Conservation (phyloP, 768 basidiomycete species). For the Naganishia friedmannii region DNA sequence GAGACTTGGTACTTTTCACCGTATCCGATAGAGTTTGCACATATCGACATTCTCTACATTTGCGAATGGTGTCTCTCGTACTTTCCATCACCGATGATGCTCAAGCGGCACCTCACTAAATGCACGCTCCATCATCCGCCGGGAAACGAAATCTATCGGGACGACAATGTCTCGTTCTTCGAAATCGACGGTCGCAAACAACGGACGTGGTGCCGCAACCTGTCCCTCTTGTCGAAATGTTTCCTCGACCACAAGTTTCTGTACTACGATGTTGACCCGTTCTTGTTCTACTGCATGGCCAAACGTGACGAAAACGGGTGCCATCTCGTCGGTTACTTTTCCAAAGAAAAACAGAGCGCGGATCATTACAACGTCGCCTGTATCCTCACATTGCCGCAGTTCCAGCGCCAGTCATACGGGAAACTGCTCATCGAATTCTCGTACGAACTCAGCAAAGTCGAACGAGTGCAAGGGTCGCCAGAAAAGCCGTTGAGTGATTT, state of each 20-base stretch:
- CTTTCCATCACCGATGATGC: conserved; percentile 85
- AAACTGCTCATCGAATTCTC: conserved; percentile 96
- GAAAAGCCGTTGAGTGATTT: conserved; percentile 97
- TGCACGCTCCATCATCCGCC: conserved; percentile 91
- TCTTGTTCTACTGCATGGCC: conserved; percentile 99
- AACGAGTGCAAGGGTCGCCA: conserved; percentile 90
- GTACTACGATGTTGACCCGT: conserved; percentile 99
- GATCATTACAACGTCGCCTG: conserved; percentile 99
- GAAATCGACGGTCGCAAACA: conserved; percentile 97
- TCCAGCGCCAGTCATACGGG: conserved; percentile 93
- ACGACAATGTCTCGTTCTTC: conserved; percentile 95
- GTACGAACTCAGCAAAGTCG: conserved; percentile 94
- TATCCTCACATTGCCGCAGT: conserved; percentile 96
- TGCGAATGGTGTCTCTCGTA: conserved; percentile 98
- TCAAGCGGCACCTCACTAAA: conserved; percentile 82
- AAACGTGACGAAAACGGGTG: conserved; percentile 84
- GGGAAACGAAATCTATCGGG: conserved; percentile 98
- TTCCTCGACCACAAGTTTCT: conserved; percentile 99
- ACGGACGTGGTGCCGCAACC: conserved; percentile 91
- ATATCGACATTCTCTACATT: conserved; percentile 89
- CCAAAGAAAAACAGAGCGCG: conserved; percentile 96
- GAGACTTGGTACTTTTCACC: conserved; percentile 99
- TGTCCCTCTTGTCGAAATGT: conserved; percentile 93
- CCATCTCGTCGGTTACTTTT: conserved; percentile 96
- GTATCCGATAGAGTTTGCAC: conserved; percentile 96